phyloP scores from a whole-genome alignment of 2,329 filamentous ascomycete genomes.

The Coniochaeta ligniaria region DNA sequence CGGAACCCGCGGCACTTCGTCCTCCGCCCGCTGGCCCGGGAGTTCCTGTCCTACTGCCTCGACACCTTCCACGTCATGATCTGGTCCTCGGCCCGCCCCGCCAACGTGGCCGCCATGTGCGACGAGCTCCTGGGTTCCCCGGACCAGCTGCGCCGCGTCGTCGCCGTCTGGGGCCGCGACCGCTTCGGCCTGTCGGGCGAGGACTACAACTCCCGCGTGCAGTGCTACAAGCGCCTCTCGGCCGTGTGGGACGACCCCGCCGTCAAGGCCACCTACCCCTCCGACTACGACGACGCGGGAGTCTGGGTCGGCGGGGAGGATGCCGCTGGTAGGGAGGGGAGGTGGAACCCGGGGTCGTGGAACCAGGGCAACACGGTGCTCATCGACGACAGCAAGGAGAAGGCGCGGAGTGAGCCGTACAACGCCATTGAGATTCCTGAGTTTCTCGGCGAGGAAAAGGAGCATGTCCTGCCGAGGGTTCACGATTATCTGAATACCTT shows the following conservation, averaged over 20 bases:
- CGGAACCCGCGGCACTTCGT: constrained; percentile 46
- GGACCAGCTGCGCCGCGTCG: constrained; percentile 44
- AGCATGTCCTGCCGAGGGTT: constrained; percentile 46
- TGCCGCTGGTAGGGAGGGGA: constrained; percentile 18
- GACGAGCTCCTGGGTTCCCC: constrained; percentile 51
- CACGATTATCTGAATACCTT: constrained; percentile 55
- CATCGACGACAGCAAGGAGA: constrained; percentile 77
- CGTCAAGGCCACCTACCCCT: constrained; percentile 38
- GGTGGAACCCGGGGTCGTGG: constrained; percentile 40
- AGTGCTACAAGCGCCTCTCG: constrained; percentile 83
- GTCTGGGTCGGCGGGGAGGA: not conserved
- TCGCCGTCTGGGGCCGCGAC: constrained; percentile 74
- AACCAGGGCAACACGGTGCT: constrained; percentile 82
- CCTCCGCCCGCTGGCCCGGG: constrained; percentile 57
- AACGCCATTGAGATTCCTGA: constrained; percentile 79
- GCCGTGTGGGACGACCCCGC: constrained; percentile 56
- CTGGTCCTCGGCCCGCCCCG: constrained; percentile 78
- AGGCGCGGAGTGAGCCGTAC: constrained; percentile 74
- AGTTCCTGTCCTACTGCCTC: constrained; percentile 70
- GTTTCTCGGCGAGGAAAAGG: constrained; percentile 44
- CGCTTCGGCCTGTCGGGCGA: constrained; percentile 56
- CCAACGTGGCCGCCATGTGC: constrained; percentile 67
- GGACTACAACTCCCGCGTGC: constrained; percentile 66
- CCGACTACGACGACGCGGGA: constrained; percentile 6
- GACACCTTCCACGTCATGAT: constrained; percentile 72